phyloP scores from a whole-genome alignment of 768 basidiomycete species.

The Tephrocybe sp. region DNA sequence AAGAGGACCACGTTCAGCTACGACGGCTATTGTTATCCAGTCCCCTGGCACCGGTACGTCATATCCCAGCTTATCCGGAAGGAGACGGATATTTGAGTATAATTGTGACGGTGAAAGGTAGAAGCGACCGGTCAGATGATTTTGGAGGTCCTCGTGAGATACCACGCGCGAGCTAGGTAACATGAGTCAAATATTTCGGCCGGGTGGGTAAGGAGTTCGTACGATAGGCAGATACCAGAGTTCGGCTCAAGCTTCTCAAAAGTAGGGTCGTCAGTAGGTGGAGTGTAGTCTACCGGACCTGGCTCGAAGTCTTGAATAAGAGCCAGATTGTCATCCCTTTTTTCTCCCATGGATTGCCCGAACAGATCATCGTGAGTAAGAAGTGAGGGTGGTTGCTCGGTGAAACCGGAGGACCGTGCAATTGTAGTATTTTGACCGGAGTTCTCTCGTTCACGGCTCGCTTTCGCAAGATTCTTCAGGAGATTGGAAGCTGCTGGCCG shows the following conservation, averaged over 20 bases:
- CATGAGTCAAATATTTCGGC: too few relatives aligned
- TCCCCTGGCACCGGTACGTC: conserved; percentile 92
- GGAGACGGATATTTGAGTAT: conserved; percentile 81
- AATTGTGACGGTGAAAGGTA: conserved; percentile 87
- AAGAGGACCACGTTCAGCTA: conserved; percentile 86
- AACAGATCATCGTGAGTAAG: not conserved
- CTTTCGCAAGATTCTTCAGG: conserved; percentile 47
- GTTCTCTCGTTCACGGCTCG: conserved; percentile 25
- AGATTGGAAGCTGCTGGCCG: conserved; percentile 53
- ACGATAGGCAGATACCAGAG: conserved; percentile 85
- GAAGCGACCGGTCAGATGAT: conserved; percentile 80
- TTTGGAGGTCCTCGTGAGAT: conserved; percentile 76
- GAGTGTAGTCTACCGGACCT: conserved; percentile 76
- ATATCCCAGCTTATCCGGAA: conserved; percentile 79
- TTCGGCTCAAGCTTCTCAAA: conserved; percentile 89
- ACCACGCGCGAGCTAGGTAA: conserved; percentile 64
- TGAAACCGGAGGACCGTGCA: conserved; percentile 33
- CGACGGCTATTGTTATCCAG: conserved; percentile 95
- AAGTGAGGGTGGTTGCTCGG: conserved; percentile 31
- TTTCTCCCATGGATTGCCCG: conserved; percentile 15
- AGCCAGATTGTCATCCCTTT: conserved; percentile 62
- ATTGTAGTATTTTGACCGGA: conserved; percentile 10
- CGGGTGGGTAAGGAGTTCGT: conserved; percentile 29
- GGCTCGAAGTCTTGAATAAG: conserved; percentile 75
- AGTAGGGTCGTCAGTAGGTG: conserved; percentile 69